Base-by-base conservation (phyloP, 306 rosid genomes). In the Hippophae tibetana region DNA sequence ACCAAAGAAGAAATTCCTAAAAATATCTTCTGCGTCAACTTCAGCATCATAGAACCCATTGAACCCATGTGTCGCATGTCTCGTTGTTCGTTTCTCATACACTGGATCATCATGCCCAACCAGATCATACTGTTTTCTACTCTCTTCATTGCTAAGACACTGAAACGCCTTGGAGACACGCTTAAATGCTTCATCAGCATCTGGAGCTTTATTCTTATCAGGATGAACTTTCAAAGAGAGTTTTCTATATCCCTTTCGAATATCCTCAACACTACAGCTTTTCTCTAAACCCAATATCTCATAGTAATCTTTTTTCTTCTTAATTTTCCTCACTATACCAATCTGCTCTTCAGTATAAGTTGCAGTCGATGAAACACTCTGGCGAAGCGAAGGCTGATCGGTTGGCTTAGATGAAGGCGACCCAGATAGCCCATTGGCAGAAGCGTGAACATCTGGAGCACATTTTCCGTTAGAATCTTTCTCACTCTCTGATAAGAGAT, bases 151-250 rank as follows among this genome's bases (percentile, higher is more conserved):
- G 56, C 95, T 69, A 13, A 92, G 84, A 75, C 98, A 87, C 74
- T 87, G 96, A 82, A 87, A 87, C 1, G 98, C 96, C 79, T 87
- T 92, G 0, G 96, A 92, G 3, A 92, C 96, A 1, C 81, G 59
- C 74, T 92, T 92, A 50, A 92, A 92, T 1, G 96, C 96, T 52
- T 92, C 98, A 69, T 92, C 96, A 0, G 95, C 84, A 0, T 93
- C 95, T 0, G 95, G 95, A 7, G 96, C 95, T 42, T 79, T 81
- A 77, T 92, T 92, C 84, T 92, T 92, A 54, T 92, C 96, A 0
- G 98, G 98, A 72, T 92, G 98, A 58, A 92, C 95, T 84, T 87
- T 92, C 69, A 87, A 76, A 5, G 98, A 92, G 23, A 92, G 77
- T 57, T 92, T 87, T 61, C 93, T 72, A 12, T 92, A 92, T 0